Conservation (phyloP, 306 rosid species). For the Acmispon strigosus region DNA sequence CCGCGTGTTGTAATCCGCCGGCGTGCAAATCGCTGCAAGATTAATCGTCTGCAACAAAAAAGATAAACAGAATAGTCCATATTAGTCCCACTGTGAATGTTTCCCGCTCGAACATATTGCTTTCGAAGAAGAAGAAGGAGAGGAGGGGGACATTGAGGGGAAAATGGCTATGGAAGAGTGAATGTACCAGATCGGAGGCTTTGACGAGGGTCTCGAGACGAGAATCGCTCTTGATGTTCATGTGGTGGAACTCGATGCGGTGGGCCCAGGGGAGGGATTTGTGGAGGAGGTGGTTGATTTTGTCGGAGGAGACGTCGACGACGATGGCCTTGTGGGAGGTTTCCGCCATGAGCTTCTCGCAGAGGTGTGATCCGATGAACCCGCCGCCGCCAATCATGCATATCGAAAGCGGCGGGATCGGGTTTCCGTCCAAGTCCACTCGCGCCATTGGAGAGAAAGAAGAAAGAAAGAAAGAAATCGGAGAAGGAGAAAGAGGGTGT, state of each 20-base stretch:
- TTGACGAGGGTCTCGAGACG: constrained; percentile 78
- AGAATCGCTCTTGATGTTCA: constrained; percentile 80
- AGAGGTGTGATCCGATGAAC: constrained; percentile 85
- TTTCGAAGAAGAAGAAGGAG: background rate
- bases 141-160: background rate
- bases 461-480: background rate
- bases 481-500: background rate
- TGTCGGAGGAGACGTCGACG: constrained; percentile 63
- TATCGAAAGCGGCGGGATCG: constrained; percentile 51
- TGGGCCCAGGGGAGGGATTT: constrained; percentile 46
- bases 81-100: too few relatives aligned
- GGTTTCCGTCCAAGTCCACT: constrained; percentile 55
- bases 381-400: constrained; percentile 94
- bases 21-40: constrained; percentile 87
- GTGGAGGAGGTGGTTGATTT: constrained; percentile 65
- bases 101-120: too few relatives aligned
- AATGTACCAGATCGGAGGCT: constrained; percentile 63
- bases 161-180: background rate
- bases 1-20: constrained; percentile 80
- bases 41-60: constrained; percentile 50
- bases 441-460: constrained; percentile 25
- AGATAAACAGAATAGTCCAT: too few relatives aligned
- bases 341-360: constrained; percentile 69
- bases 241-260: constrained; percentile 82
- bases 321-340: constrained; percentile 66